These are phyloP conservation scores for Tuber magnatum DNA, from an alignment of 495 filamentous ascomycete species.

Conservation along the genomic window DNA sequence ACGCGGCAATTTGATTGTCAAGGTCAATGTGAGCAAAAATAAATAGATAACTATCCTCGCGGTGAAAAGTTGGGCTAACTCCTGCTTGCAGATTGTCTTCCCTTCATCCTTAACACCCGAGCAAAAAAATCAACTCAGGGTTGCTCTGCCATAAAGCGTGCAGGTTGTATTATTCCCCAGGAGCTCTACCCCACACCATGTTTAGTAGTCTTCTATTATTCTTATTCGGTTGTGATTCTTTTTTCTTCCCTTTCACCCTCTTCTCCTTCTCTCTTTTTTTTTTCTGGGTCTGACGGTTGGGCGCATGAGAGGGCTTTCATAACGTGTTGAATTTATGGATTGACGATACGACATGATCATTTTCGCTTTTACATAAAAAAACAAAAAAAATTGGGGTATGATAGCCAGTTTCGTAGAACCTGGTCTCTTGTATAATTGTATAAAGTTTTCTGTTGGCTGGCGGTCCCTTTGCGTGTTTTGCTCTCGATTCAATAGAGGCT, in stretches of 20 bases:
- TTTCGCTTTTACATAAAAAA: not conserved
- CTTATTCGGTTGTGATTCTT: not conserved
- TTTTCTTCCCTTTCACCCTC: not conserved
- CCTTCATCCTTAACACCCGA: slow-evolving; percentile 62
- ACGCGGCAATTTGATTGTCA: slow-evolving; percentile 82
- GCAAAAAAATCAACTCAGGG: slow-evolving; percentile 71
- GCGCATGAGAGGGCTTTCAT: slow-evolving; percentile 28
- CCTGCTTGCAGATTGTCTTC: slow-evolving; percentile 48
- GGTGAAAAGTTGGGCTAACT: not conserved
- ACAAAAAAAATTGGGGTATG: not conserved
- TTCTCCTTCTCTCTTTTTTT: slow-evolving; percentile 3
- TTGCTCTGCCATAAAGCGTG: slow-evolving; percentile 53
- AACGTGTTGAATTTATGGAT: slow-evolving; percentile 11
- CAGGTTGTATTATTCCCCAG: slow-evolving; percentile 10
- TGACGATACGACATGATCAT: not conserved
- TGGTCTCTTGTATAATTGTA: slow-evolving; percentile 4
- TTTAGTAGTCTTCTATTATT: slow-evolving; percentile 7
- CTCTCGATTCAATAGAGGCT: not conserved
- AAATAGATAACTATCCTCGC: not conserved
- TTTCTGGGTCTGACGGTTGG: slow-evolving; percentile 22
- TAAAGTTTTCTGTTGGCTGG: not conserved
- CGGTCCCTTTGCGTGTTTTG: not conserved
- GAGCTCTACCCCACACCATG: not conserved
- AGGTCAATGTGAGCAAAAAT: slow-evolving; percentile 63
- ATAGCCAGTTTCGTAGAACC: not conserved